Evolutionary conservation across 208 protist genomes (phyloP).

Genomic region (Leishmania mexicana): DNA sequence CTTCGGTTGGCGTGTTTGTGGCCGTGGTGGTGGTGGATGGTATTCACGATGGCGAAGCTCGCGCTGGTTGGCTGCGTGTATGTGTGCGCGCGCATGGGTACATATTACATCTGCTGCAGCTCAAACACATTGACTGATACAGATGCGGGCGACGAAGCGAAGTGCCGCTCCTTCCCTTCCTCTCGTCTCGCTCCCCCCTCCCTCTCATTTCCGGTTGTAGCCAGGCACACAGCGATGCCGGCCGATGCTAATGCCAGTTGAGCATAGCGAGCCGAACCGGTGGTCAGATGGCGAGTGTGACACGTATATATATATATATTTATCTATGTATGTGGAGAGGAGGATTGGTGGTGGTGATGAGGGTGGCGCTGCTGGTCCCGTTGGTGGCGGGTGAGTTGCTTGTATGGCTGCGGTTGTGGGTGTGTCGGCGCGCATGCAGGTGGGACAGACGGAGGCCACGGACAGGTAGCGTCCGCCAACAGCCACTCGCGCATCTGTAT

Average conservation of each 20-base stretch:
- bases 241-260: no score
- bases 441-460: not conserved
- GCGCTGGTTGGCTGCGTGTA: not conserved
- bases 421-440: slow-evolving; percentile 7
- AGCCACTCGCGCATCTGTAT: not conserved
- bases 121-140: not conserved
- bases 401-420: not conserved
- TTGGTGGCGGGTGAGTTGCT: not conserved
- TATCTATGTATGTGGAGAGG: not conserved
- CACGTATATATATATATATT: no score
- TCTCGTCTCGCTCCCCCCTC: not conserved
- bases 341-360: not conserved
- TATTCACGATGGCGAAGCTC: no score
- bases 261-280: not conserved
- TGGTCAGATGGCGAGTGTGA: not conserved
- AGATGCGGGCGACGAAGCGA: not conserved
- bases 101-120: not conserved
- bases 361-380: not conserved
- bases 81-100: not conserved
- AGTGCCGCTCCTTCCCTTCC: not conserved
- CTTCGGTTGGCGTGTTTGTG: no score
- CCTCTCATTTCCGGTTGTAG: not conserved
- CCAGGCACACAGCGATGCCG: no score
- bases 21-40: no score
- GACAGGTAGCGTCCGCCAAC: not conserved